These are phyloP conservation scores for Colletotrichum theobromicola DNA, from an alignment of 2,329 filamentous ascomycete species.

Conservation along the genomic window DNA sequence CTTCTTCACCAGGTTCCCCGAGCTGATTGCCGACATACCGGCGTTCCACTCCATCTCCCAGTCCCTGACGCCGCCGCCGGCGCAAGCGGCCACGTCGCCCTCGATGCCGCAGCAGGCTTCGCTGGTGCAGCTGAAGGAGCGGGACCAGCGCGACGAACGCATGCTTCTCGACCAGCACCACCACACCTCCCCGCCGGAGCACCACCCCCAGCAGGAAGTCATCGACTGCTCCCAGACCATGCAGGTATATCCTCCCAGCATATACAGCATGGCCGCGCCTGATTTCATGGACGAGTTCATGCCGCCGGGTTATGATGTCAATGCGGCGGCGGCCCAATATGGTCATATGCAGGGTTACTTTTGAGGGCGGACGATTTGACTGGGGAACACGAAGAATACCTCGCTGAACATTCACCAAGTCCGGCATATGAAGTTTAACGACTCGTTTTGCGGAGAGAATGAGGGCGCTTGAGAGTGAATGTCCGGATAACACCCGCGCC, in stretches of 20 bases:
- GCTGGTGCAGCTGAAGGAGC: background rate
- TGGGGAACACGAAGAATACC: background rate
- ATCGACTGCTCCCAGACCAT: slow-evolving; percentile 4
- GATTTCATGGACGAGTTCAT: slow-evolving; percentile 7
- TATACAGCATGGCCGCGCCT: background rate
- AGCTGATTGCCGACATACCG: slow-evolving; percentile 35
- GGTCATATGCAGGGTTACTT: background rate
- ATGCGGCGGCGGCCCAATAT: background rate
- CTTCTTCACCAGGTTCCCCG: slow-evolving; percentile 30
- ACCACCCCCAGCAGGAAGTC: background rate
- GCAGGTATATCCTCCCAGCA: background rate
- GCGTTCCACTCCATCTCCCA: slow-evolving; percentile 1
- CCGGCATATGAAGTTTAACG: background rate
- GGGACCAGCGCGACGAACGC: background rate
- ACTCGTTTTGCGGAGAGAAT: background rate
- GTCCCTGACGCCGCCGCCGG: background rate
- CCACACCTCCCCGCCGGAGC: background rate
- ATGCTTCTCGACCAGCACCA: background rate
- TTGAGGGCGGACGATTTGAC: background rate
- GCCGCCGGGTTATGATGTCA: background rate
- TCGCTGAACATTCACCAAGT: background rate
- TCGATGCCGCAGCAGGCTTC: slow-evolving; percentile 3
- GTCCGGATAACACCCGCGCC: fast-evolving
- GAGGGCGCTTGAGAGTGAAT: background rate
- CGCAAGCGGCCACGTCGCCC: background rate